phyloP scores from a whole-genome alignment of 2,329 filamentous ascomycete species.

The Whalleya microplaca region DNA sequence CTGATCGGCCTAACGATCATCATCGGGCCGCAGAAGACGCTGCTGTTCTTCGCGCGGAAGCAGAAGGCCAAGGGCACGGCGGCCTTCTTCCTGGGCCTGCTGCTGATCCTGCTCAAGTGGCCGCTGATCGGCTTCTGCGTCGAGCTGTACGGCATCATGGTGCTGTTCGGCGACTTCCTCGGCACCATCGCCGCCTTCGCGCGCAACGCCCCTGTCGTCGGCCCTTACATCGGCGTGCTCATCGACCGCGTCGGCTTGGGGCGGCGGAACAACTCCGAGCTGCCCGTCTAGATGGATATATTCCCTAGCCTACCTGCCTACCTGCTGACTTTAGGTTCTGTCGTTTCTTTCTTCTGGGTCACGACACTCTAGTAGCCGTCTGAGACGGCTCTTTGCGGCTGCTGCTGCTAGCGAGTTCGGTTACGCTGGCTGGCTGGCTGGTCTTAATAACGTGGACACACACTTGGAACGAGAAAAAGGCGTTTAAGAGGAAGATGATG shows the following conservation, averaged over 20 bases:
- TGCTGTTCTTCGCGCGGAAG: constrained; percentile 90
- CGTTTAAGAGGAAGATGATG: constrained; percentile 13
- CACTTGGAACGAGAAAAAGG: not conserved
- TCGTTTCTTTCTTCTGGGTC: not conserved
- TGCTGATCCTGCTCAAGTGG: constrained; percentile 88
- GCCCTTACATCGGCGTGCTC: constrained; percentile 77
- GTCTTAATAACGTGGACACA: not conserved
- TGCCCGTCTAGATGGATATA: constrained; percentile 76
- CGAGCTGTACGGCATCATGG: constrained; percentile 89
- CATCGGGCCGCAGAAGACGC: constrained; percentile 88
- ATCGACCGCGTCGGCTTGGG: constrained; percentile 72
- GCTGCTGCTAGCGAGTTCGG: constrained; percentile 5
- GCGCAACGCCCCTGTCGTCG: constrained; percentile 80
- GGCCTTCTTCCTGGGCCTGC: constrained; percentile 82
- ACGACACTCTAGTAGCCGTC: constrained; percentile 7
- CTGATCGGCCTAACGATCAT: constrained; percentile 94
- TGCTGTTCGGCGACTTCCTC: constrained; percentile 95
- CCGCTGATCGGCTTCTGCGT: constrained; percentile 87
- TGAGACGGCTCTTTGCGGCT: constrained; percentile 5
- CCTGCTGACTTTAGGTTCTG: not conserved
- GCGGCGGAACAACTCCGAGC: constrained; percentile 75
- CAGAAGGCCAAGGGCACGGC: constrained; percentile 92
- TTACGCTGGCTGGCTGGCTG: too few relatives aligned
- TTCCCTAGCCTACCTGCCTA: not conserved
- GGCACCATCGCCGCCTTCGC: constrained; percentile 90